Evolutionary conservation across 805 yeast genomes (phyloP).

Genomic region (Suhomyces tanzawaensis): DNA sequence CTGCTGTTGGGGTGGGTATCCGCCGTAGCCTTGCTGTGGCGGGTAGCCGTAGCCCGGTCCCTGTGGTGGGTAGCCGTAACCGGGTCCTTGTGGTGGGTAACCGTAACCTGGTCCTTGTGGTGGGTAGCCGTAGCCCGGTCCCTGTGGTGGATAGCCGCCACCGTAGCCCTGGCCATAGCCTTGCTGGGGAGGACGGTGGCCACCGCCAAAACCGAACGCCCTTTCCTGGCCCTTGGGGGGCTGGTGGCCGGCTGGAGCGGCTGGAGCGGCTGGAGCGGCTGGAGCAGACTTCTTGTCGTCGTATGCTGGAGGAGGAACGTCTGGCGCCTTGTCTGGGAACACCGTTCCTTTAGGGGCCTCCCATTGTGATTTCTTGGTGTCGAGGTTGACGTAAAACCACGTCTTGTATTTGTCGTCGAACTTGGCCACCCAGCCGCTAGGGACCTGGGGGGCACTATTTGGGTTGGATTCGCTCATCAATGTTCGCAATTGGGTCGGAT

Average conservation of each 20-base stretch:
- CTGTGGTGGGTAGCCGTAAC: constrained; percentile 10
- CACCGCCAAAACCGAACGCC: constrained; percentile 1
- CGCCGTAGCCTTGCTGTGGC: constrained; percentile 25
- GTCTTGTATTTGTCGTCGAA: constrained; percentile 67
- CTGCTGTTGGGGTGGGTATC: constrained; percentile 20
- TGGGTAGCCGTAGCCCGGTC: constrained; percentile 15
- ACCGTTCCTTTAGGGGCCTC: constrained; percentile 68
- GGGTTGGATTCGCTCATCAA: constrained; percentile 11
- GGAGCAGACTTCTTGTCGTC: constrained; percentile 4
- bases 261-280: not conserved
- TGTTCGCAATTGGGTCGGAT: not conserved
- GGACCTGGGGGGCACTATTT: constrained; percentile 51
- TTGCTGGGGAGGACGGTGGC: constrained; percentile 7
- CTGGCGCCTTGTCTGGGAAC: constrained; percentile 24
- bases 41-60: constrained; percentile 20
- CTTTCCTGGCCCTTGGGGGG: not conserved
- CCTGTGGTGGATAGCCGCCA: constrained; percentile 17
- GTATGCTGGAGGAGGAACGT: constrained; percentile 8
- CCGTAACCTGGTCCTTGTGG: constrained; percentile 9
- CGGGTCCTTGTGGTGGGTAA: constrained; percentile 12
- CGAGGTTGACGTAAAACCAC: constrained; percentile 78
- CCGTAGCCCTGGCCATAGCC: constrained; percentile 7
- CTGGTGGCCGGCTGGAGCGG: not conserved
- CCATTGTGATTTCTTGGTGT: constrained; percentile 84
- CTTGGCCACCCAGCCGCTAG: constrained; percentile 71